phyloP scores from a whole-genome alignment of 345 rosid genomes.

The Dipteronia dyeriana region DNA sequence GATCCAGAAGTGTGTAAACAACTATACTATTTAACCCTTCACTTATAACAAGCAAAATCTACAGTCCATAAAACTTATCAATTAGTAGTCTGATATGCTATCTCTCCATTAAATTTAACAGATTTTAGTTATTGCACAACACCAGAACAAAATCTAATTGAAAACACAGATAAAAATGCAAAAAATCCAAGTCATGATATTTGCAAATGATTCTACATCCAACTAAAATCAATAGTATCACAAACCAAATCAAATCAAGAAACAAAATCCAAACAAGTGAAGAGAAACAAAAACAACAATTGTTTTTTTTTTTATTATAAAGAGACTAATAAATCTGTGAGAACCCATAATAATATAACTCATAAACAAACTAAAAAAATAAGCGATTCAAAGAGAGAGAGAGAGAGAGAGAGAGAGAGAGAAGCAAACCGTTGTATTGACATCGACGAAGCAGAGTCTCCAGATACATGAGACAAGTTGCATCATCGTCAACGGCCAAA shows the following conservation, averaged over 20 bases:
- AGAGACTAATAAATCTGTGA: slow-evolving; percentile 10
- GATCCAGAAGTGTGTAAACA: slow-evolving; percentile 10
- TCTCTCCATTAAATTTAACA: slow-evolving; percentile 8
- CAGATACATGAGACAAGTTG: slow-evolving; percentile 60
- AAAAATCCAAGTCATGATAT: slow-evolving; percentile 7
- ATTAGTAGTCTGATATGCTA: slow-evolving; percentile 1
- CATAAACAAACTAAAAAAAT: background rate
- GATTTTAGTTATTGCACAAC: background rate
- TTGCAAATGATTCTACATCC: slow-evolving; percentile 19
- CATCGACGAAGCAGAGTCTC: slow-evolving; percentile 63
- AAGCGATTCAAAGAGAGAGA: background rate
- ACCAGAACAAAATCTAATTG: slow-evolving; percentile 24
- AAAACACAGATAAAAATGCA: slow-evolving; percentile 3
- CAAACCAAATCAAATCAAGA: no score
- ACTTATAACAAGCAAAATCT: background rate
- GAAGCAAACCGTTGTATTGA: slow-evolving; percentile 56
- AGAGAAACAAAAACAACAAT: background rate
- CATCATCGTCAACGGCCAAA: slow-evolving; percentile 83
- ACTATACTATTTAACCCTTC: background rate
- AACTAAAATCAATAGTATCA: background rate
- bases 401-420: background rate
- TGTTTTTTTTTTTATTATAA: no score
- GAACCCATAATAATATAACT: slow-evolving; percentile 16
- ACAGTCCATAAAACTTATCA: background rate
- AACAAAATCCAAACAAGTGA: background rate